Base-by-base conservation (phyloP, 2,329 filamentous ascomycete species). In the Colletotrichum incanum region DNA sequence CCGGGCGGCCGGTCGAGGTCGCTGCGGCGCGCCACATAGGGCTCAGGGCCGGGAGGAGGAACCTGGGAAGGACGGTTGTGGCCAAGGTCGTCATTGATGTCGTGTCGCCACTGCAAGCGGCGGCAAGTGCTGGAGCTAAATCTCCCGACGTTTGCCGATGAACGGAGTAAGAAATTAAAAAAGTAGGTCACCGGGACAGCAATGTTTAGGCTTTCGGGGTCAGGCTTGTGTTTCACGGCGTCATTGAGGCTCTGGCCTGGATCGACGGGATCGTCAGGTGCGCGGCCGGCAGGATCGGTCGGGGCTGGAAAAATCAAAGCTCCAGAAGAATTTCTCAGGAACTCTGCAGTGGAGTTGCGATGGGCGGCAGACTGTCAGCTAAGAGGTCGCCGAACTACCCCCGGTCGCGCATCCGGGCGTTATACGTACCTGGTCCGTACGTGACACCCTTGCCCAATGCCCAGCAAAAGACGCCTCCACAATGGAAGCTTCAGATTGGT, bases 1-100 rank as follows among this genome's bases (percentile, higher is more conserved):
- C 72, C 67, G 77, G 68, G 62, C 83, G 76, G 55, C 76, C 76
- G 55, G 75, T 75, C 26, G 76, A 62, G 67, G 80, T 78, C 31
- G 65, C 69, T 50, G 45, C 69, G 23, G 56, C 81, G 65, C 85
- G 86, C 89, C 90, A 91, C 77, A 91, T 83, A 39, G 85, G 82
- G 66, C 88, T 84, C 76, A 88, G 86, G 73, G 90, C 87, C 5
- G 92, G 92, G 50, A 93, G 87, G n/a, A 93, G 87, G 79, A 93
- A 93, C 58, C 88, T 87, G 39, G 91, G 91, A 73, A 93, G 92
- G 74, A 86, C 80, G 31, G 85, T 82, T n/a, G 86, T 85, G 59
- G 81, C 76, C 62, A 85, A 85, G 55, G 81, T 77, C 62, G 86
- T 80, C 85, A 89, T 84, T 73, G 70, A 74, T 71, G 69, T 64